phyloP scores from a whole-genome alignment of 345 rosid species.

The Laguncularia racemosa region DNA sequence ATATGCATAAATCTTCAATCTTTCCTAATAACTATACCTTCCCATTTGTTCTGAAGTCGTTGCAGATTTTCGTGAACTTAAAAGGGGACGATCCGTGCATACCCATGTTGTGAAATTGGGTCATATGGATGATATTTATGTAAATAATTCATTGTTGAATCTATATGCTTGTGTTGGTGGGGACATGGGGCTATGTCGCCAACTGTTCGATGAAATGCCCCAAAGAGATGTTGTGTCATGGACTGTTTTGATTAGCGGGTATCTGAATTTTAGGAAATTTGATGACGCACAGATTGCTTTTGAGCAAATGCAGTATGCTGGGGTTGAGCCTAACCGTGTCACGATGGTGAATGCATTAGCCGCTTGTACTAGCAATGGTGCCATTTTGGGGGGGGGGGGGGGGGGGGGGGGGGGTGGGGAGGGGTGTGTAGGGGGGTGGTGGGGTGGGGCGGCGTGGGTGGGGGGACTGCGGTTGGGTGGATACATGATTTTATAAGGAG shows the following conservation, averaged over 20 bases:
- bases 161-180: conserved; percentile 29
- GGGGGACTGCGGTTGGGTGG: too few species aligned
- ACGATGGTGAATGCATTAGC: conserved; percentile 53
- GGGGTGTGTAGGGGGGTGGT: too few species aligned
- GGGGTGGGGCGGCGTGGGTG: too few species aligned
- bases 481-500: conserved; percentile 39
- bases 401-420: too few species aligned
- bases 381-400: too few species aligned
- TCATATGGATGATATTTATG: conserved; percentile 32
- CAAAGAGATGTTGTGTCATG: conserved; percentile 48
- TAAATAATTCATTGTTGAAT: conserved; percentile 30
- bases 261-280: conserved; percentile 18
- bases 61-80: conserved; percentile 28
- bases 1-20: conserved; percentile 25
- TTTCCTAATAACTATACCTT: conserved; percentile 41
- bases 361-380: conserved; percentile 35
- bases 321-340: conserved; percentile 41
- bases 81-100: conserved; percentile 29
- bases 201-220: conserved; percentile 48
- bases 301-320: conserved; percentile 40
- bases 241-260: conserved; percentile 45
- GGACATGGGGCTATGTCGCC: conserved; percentile 23
- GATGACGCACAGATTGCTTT: conserved; percentile 41
- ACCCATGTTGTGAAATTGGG: conserved; percentile 41
- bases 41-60: conserved; percentile 49